Base-by-base conservation (phyloP, 495 filamentous ascomycete genomes). In the Pyrenopolyporus hunteri region DNA sequence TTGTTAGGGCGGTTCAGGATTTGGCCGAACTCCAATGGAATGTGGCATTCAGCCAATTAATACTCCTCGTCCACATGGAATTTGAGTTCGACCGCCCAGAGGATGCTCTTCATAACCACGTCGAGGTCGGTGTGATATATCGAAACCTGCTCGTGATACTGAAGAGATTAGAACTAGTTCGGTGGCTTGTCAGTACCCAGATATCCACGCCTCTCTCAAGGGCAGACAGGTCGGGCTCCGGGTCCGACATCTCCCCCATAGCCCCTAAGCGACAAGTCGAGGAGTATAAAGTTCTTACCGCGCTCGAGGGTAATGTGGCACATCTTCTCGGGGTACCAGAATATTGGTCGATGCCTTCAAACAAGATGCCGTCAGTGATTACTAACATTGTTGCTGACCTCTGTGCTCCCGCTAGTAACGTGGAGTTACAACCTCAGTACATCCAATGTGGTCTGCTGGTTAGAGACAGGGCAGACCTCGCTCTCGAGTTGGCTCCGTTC, bases 1-100 rank as follows among this genome's bases (percentile, higher is more conserved):
- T 92, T 7, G 80, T 95, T 6, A 86, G 83, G 23, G 87, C 88
- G 16, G 85, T 89, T 2, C 88, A 93, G 63, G 94, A 98, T 67
- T 86, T 86, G 9, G 83, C 92, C 19, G 77, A 86, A 40, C 70
- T 88, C 4, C 85, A 88, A 55, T 83, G 83, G 60, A 81, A 83
- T 28, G 78, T 93, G 11, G 83, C 95, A 11, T 85, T 91, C 40
- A 88, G 91, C 69, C 82, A 97, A n/a, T 70, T 97, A 1, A 78
- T 92, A n/a, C 76, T 97, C 3, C 80, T 94, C 8, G 80, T 92
- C 13, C 89, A 97, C 61, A 84, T 97, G 71, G 88, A 90, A 66
- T 83, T 84, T 36, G 92, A 93, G 60, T 80, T 87, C 26, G 84
- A 93, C 43, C 81, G 83, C 63, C 82, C 84, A 23, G 85, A 88